phyloP scores from a whole-genome alignment of 2,329 filamentous ascomycete species.

The Lecanicillium sp. region DNA sequence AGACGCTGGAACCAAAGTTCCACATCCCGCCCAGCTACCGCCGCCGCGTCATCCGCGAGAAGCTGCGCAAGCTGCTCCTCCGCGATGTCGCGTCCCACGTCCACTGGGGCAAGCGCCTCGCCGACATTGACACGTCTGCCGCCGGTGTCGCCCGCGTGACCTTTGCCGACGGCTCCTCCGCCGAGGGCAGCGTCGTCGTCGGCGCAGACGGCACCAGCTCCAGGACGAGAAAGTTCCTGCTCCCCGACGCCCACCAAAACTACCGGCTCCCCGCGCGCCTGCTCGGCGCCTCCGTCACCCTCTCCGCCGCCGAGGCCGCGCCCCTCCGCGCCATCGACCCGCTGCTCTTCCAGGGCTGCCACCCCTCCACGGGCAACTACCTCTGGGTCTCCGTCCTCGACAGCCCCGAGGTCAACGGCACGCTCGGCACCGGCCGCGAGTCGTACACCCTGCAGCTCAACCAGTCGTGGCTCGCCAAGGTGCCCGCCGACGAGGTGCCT shows the following conservation, averaged over 20 bases:
- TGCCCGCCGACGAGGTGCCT: conserved; percentile 28
- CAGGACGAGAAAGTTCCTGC: conserved; percentile 29
- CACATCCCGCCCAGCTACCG: conserved; percentile 32
- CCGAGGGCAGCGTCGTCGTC: conserved; percentile 29
- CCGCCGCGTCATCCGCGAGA: conserved; percentile 31
- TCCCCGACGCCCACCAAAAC: conserved; percentile 27
- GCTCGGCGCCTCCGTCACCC: conserved; percentile 31
- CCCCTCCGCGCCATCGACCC: conserved; percentile 44
- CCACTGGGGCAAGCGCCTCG: conserved; percentile 28
- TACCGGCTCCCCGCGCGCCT: conserved; percentile 31
- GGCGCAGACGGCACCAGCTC: conserved; percentile 37
- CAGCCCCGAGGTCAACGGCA: conserved; percentile 32
- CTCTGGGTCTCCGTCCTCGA: conserved; percentile 45
- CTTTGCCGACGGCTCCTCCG: conserved; percentile 28
- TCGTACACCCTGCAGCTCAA: conserved; percentile 39
- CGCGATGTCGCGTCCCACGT: conserved; percentile 24
- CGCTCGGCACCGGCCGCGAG: conserved; percentile 24
- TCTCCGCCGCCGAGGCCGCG: conserved; percentile 32
- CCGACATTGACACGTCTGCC: conserved; percentile 19
- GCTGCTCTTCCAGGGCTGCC: conserved; percentile 47
- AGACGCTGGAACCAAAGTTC: conserved; percentile 31
- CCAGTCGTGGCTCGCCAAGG: conserved; percentile 39
- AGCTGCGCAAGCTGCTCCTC: conserved; percentile 27
- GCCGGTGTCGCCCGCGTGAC: conserved; percentile 21
- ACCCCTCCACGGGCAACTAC: conserved; percentile 43